Conservation (phyloP, 2,329 filamentous ascomycete genomes). For the Drechslerella dactyloides region DNA sequence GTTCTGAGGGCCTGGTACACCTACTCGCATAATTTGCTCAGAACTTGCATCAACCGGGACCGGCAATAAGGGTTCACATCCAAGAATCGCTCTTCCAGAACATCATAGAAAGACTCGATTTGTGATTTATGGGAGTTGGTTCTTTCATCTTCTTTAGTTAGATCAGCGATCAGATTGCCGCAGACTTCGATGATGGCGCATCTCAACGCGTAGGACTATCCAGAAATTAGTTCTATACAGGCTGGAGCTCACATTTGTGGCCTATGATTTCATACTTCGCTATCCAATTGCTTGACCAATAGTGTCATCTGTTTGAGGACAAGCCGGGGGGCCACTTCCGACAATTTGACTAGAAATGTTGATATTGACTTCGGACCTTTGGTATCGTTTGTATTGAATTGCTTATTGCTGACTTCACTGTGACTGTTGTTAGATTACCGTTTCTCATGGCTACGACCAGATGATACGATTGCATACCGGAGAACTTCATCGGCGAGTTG, state of each 20-base stretch:
- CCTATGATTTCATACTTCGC: constrained; percentile 68
- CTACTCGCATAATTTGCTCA: constrained; percentile 76
- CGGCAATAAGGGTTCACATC: constrained; percentile 97
- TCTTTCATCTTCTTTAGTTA: constrained; percentile 82
- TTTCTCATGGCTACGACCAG: not conserved
- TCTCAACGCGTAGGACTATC: constrained; percentile 84
- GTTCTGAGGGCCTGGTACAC: not conserved
- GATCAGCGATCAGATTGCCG: constrained; percentile 88
- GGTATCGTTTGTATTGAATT: constrained; percentile 96
- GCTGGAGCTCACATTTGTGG: not conserved
- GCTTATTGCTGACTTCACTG: constrained; percentile 91
- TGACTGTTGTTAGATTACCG: not conserved
- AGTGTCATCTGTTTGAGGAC: constrained; percentile 98
- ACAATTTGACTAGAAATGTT: constrained; percentile 88
- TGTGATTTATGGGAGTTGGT: constrained; percentile 93
- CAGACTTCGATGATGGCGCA: constrained; percentile 96
- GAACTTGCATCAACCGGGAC: constrained; percentile 87
- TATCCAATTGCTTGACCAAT: constrained; percentile 91
- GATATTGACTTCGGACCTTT: constrained; percentile 96
- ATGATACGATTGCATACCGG: constrained; percentile 62
- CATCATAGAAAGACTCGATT: constrained; percentile 95
- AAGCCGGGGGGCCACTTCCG: constrained; percentile 84
- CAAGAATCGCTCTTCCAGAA: constrained; percentile 92
- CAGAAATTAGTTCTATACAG: constrained; percentile 19
- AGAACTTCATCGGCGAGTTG: constrained; percentile 93